Evolutionary conservation across 1,284 basidiomycete genomes (phyloP), one percentile per base, ranked within the genome.

Genomic region (Ganoderma sinense): DNA sequence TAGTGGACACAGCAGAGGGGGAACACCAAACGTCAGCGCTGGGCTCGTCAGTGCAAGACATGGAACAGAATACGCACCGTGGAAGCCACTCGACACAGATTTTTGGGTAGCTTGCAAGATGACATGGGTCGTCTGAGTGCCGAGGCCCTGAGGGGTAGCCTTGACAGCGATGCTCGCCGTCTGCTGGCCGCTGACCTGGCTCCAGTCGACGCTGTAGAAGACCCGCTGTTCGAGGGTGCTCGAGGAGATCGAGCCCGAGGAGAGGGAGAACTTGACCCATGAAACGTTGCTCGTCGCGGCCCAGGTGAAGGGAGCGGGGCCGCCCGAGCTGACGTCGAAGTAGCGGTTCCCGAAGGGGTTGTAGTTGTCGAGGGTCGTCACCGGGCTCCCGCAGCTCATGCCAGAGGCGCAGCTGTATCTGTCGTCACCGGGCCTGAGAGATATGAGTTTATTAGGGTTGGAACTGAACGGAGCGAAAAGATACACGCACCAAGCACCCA

Each of bases 281-380:
- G 85, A 79, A 8, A 80, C 85, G 70, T 88, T 89, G 65, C 82
- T 76, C 0, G 82, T 81, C 2, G 83, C 86, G 0, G 84, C 88
- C 79, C 87, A 92, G 0, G 83, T 84, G 81, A 92, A 91, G 0
- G 88, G 80, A 1, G 78, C 75, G 0, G 90, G 88, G 0, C 90
- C 91, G 40, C 89, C 90, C 11, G 89, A 85, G 8, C 87, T 85
- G 68, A 93, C 81, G 71, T 91, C 90, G 67, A 93, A 78, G 80
- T 85, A 93, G 10, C 85, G 81, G 69, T 86, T 84, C 13, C 81
- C 78, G 62, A 87, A 82, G 4, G 88, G 84, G 6, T 85, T 83
- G 79, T 86, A 92, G 40, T 84, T 80, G 73, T 91, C 89, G 51
- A 91, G 78, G 3, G 82, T 82, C 48, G 88, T 69, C 0, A 83